Evolutionary conservation across 2,329 filamentous ascomycete species (phyloP), one percentile per base, ranked within the genome.

Genomic region (Aureobasidium mangrovei): DNA sequence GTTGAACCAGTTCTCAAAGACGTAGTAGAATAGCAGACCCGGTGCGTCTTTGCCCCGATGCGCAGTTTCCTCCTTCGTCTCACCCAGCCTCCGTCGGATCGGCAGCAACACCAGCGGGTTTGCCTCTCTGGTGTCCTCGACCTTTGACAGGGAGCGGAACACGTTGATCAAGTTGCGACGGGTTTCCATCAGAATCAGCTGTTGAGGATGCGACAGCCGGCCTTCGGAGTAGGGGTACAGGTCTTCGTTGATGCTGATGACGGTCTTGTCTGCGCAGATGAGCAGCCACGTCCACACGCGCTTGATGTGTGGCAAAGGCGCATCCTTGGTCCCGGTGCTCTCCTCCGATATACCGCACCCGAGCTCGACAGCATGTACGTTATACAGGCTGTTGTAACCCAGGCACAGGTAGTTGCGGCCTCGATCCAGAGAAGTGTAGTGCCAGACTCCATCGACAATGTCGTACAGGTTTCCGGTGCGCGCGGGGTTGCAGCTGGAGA

Each of bases 341-440:
- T 40, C 12, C 46, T 47, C 72, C 62, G 53, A 71, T 68, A 41
- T 27, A 26, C 36, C 42, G 12, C 43, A 54, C n/a, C 41, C 43
- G 32, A 24, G n/a, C 8, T 56, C 57, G 7, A 55, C 55, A 31
- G 55, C 51, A 57, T 78, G 79, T 57, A 79, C 75, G 69, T 74
- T 85, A 58, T 78, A 80, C 57, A 79, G 75, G 69, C 74, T 85
- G 65, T 88, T 88, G 62, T 84, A 87, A 28, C 86, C 86, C 40
- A 88, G 72, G 61, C 84, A 88, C 1, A 87, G 73, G 82, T 84
- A 87, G 65, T 74, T 76, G 12, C 75, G 70, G 0, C 84, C 85
- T 65, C 84, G 79, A 61, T 90, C 86, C 10, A 87, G 78, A 0
- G 84, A 85, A 10, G 82, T 84, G 66, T 86, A 90, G 65, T 88